Conservation (phyloP, 495 filamentous ascomycete genomes). For the Neurospora sp. region DNA sequence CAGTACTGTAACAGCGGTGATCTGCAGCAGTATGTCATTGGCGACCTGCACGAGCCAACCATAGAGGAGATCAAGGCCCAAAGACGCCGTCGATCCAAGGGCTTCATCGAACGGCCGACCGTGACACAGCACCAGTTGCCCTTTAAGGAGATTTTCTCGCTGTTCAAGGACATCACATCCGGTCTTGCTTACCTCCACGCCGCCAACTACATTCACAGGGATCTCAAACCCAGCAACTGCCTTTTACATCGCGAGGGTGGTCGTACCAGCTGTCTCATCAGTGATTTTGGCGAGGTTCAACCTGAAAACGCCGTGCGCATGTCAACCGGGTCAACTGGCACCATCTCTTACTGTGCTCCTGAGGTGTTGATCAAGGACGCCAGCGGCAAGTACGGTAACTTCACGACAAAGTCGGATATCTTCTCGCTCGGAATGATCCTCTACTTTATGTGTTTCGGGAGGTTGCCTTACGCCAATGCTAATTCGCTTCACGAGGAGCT, state of each 20-base stretch:
- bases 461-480: conserved; percentile 75
- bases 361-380: conserved; percentile 72
- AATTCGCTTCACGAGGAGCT: conserved; percentile 82
- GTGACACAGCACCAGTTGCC: conserved; percentile 51
- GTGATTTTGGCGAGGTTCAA: conserved; percentile 96
- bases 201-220: conserved; percentile 93
- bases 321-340: conserved; percentile 89
- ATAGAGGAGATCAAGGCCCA: conserved; percentile 81
- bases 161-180: conserved; percentile 91
- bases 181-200: conserved; percentile 82
- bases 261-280: conserved; percentile 72
- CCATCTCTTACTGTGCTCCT: conserved; percentile 94
- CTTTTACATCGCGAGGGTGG: conserved; percentile 68
- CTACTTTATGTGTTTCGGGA: conserved; percentile 92
- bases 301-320: conserved; percentile 64
- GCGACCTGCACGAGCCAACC: conserved; percentile 51
- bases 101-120: conserved; percentile 32
- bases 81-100: conserved; percentile 65
- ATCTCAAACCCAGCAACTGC: conserved; percentile 94
- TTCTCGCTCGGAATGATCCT: conserved; percentile 97
- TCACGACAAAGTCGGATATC: conserved; percentile 90
- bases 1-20: conserved; percentile 97
- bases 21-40: conserved; percentile 71
- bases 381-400: conserved; percentile 72
- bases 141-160: conserved; percentile 90